Conservation (phyloP, 2,329 filamentous ascomycete genomes). For the Tolypocladium amazonense region DNA sequence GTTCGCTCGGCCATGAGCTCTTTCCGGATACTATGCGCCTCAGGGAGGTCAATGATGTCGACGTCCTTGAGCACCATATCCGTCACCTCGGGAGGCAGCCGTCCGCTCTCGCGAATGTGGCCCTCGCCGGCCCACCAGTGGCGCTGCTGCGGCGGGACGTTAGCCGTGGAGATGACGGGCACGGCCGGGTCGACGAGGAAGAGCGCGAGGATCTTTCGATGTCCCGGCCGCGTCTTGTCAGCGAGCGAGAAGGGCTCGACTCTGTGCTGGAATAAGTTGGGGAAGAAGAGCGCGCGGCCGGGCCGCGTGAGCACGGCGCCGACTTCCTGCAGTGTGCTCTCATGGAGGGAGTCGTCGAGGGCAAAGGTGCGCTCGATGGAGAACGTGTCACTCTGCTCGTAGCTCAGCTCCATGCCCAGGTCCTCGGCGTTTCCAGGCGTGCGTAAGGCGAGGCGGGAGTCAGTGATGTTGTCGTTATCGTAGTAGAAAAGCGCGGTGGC, state of each 20-base stretch:
- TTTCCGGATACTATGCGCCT: conserved; percentile 12
- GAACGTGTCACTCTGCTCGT: conserved; percentile 21
- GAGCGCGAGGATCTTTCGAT: conserved; percentile 48
- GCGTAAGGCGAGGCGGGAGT: conserved; percentile 38
- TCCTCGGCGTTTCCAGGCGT: conserved; percentile 24
- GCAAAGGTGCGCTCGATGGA: conserved; percentile 25
- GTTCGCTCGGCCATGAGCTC: conserved; percentile 18
- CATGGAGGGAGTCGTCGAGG: conserved; percentile 6
- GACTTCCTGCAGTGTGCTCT: conserved; percentile 21
- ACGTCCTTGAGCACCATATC: not conserved
- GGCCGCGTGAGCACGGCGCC: conserved; percentile 35
- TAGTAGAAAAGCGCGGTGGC: conserved; percentile 54
- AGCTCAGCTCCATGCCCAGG: conserved; percentile 8
- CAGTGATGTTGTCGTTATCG: conserved; percentile 48
- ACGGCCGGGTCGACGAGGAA: conserved; percentile 49
- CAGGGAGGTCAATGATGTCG: conserved; percentile 4
- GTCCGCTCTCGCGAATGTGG: not conserved
- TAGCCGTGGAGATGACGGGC: conserved; percentile 31
- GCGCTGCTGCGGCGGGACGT: conserved; percentile 31
- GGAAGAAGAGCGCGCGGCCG: conserved; percentile 43
- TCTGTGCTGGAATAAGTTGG: conserved; percentile 41
- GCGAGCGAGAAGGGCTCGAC: conserved; percentile 39
- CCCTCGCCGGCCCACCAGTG: conserved; percentile 21
- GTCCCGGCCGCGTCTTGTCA: conserved; percentile 41
- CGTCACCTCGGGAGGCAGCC: not conserved